Base-by-base conservation (phyloP, 305 asterid species). In the Caryopteris hybrid region DNA sequence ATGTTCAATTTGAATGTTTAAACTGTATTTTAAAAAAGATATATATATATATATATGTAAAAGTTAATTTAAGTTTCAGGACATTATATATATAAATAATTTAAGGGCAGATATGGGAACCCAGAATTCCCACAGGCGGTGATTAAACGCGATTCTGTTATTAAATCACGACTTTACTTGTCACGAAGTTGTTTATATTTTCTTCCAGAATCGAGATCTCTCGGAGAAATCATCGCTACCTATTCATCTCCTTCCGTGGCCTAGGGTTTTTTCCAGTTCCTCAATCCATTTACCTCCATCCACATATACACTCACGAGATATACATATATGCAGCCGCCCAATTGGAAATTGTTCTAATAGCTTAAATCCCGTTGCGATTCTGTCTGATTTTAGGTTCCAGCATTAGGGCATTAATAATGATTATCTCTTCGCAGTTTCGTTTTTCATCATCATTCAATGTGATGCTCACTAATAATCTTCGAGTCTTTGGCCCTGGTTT, bases 401-500 rank as follows among this genome's bases (percentile, higher is more conserved):
- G 59, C 62, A 64, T 73, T 68, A 61, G 75, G 81, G 80, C 62
- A 43, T 54, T 52, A 58, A 80, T 73, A 67, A 86, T 91, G 96
- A 68, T 82, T 74, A 77, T 78, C 64, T 68, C 78, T 72, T 54
- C 73, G 42, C 57, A 73, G 48, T 70, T 62, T 64, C 84, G 79
- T 2, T 77, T 74, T 67, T 69, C 89, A 11, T 88, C 96, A 23
- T 85, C 86, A 6, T 81, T 66, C 18, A 73, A 77, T 60, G 85
- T 78, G 65, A 84, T 80, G 74, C 70, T 77, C 57, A 77, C 76
- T 38, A 62, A 71, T 12, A 93, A 88, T 84, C 96, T 85, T 21
- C 88, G 97, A 10, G 99, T 78, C 22, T 82, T 88, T 47, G 99
- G 99, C 42, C 99, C 99, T 57, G 97, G 96, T 69, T 91, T 93